Evolutionary conservation across 192 early-diverging fungal genomes (phyloP).

Genomic region (Pilobolus umbonatus): DNA sequence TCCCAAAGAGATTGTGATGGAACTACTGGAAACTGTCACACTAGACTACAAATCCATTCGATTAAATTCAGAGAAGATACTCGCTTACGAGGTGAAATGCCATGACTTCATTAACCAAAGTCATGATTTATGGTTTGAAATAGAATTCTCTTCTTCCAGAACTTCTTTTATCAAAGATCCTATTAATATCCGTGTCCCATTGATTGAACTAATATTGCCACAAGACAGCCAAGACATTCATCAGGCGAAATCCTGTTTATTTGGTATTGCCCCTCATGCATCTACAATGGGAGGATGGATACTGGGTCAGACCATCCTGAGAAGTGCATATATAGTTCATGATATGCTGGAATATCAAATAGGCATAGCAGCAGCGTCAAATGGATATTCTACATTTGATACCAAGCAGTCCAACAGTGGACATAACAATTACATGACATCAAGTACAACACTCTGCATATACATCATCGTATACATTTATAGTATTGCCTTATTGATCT

Average conservation of each 20-base stretch:
- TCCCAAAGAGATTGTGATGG: background rate
- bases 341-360: slow-evolving; percentile 24
- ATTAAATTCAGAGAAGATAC: slow-evolving; percentile 4
- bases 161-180: background rate
- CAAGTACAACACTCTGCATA: no score
- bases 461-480: no score
- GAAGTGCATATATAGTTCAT: slow-evolving; percentile 21
- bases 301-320: slow-evolving; percentile 19
- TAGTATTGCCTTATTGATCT: no score
- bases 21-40: background rate
- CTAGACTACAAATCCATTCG: background rate
- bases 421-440: no score
- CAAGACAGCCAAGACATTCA: slow-evolving; percentile 16
- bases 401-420: background rate
- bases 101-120: background rate
- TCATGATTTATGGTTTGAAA: slow-evolving; percentile 11
- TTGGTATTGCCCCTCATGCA: slow-evolving; percentile 26
- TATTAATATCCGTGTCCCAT: slow-evolving; percentile 11
- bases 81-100: slow-evolving; percentile 16
- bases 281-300: slow-evolving; percentile 10
- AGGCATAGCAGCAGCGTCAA: slow-evolving; percentile 13
- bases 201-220: slow-evolving; percentile 13
- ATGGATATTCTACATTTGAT: slow-evolving; percentile 8
- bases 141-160: slow-evolving; percentile 10
- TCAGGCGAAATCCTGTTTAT: slow-evolving; percentile 11